These are phyloP conservation scores for Astraeus odoratus DNA, from an alignment of 768 basidiomycete species.

Conservation along the genomic window DNA sequence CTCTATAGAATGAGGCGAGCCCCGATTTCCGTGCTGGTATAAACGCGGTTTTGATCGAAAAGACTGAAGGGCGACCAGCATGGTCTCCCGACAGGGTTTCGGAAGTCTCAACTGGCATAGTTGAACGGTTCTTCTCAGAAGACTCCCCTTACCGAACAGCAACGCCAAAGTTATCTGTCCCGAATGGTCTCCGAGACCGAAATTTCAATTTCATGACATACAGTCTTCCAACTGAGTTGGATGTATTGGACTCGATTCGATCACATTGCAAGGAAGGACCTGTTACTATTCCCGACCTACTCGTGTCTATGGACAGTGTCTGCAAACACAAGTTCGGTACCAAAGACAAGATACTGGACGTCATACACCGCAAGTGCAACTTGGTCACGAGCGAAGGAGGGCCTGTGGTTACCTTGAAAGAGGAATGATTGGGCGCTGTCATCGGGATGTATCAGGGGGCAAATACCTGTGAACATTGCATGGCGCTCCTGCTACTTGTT, in stretches of 20 bases:
- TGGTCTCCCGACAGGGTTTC: slow-evolving; percentile 67
- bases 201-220: slow-evolving; percentile 31
- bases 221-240: slow-evolving; percentile 72
- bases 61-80: slow-evolving; percentile 43
- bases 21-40: slow-evolving; percentile 84
- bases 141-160: slow-evolving; percentile 41
- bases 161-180: slow-evolving; percentile 39
- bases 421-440: slow-evolving; percentile 11
- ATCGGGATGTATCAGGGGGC: slow-evolving; percentile 5
- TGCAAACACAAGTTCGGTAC: slow-evolving; percentile 47
- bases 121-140: slow-evolving; percentile 60
- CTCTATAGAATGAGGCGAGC: slow-evolving; percentile 59
- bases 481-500: background rate
- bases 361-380: slow-evolving; percentile 62
- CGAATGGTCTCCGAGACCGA: slow-evolving; percentile 25
- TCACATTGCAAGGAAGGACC: slow-evolving; percentile 35
- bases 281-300: slow-evolving; percentile 15
- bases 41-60: slow-evolving; percentile 54
- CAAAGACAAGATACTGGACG: slow-evolving; percentile 69
- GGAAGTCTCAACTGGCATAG: slow-evolving; percentile 54
- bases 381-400: slow-evolving; percentile 44
- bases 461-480: slow-evolving; percentile 10
- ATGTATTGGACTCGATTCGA: slow-evolving; percentile 58
- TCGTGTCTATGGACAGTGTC: slow-evolving; percentile 17
- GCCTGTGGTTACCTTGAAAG: slow-evolving; percentile 17